Percentiles rank a stretch among this genome's conserved stretches.
These are phyloP conservation scores for Thecaphora frezii DNA, from an alignment of 1,284 basidiomycete genomes.

Conservation along the genomic window DNA sequence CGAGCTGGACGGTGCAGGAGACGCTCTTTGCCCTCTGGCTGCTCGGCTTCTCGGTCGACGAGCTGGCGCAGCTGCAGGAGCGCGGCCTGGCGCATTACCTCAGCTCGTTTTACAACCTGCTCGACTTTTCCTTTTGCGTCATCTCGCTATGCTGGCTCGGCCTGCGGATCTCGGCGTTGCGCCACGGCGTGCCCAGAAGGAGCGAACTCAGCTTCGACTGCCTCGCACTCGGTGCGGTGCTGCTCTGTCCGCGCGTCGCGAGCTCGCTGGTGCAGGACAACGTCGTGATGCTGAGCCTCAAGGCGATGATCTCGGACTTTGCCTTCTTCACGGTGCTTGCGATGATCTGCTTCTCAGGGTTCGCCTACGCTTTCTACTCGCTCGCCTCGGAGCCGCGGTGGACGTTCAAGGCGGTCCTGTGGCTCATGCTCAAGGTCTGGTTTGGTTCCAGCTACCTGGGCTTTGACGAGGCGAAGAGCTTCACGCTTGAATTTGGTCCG, in stretches of 20 bases:
- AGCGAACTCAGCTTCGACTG: constrained; percentile 57
- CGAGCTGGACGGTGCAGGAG: constrained; percentile 38
- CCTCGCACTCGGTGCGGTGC: constrained; percentile 54
- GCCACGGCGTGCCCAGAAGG: constrained; percentile 34
- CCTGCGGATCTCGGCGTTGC: constrained; percentile 53
- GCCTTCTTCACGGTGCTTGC: constrained; percentile 76
- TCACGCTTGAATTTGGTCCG: constrained; percentile 82
- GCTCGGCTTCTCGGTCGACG: constrained; percentile 79
- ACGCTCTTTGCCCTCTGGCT: constrained; percentile 46
- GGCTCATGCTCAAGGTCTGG: constrained; percentile 86
- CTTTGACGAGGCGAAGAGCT: constrained; percentile 58
- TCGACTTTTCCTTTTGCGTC: constrained; percentile 48
- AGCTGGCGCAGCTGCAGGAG: constrained; percentile 88
- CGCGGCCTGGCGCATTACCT: constrained; percentile 77
- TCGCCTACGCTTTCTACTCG: constrained; percentile 87
- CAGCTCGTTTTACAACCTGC: constrained; percentile 54
- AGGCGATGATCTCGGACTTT: constrained; percentile 71
- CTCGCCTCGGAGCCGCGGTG: constrained; percentile 60
- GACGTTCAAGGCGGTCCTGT: constrained; percentile 68
- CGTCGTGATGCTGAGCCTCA: constrained; percentile 59
- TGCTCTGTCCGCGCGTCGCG: constrained; percentile 59
- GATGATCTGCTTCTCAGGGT: constrained; percentile 69
- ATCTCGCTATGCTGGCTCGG: constrained; percentile 57
- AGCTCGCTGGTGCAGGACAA: constrained; percentile 60
- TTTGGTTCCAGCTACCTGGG: constrained; percentile 55